Percentiles rank a stretch among this genome's conserved stretches.
Conservation (phyloP, 352 stramenopile species). For the Pythium plurisporium region DNA sequence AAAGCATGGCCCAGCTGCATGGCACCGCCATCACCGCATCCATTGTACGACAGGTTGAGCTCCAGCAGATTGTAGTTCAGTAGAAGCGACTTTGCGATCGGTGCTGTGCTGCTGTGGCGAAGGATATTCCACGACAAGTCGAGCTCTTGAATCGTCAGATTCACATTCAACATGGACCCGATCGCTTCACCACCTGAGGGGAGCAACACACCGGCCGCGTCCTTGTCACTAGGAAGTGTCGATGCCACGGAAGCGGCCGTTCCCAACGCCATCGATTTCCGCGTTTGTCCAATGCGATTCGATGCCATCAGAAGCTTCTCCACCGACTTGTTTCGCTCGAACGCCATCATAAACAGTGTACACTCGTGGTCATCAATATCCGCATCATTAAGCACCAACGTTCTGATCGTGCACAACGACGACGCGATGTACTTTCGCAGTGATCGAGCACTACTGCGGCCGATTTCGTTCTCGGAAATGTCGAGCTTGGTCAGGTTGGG, state of each 20-base stretch:
- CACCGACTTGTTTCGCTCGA: constrained; percentile 76
- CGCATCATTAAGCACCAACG: constrained; percentile 47
- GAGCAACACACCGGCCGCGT: constrained; percentile 29
- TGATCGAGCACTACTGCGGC: constrained; percentile 32
- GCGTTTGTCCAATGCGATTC: constrained; percentile 70
- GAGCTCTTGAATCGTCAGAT: constrained; percentile 60
- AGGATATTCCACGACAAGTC: constrained; percentile 88
- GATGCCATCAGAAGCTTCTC: constrained; percentile 50
- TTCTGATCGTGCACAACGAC: constrained; percentile 52
- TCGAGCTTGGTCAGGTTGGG: constrained; percentile 53
- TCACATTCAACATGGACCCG: constrained; percentile 75
- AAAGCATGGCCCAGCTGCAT: constrained; percentile 55
- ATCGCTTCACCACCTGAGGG: constrained; percentile 69
- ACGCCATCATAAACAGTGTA: constrained; percentile 56
- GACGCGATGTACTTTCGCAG: constrained; percentile 63
- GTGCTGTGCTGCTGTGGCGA: constrained; percentile 28
- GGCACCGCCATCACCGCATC: constrained; percentile 45
- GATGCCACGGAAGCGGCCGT: neutral
- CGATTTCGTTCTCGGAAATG: constrained; percentile 60
- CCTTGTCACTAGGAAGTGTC: constrained; percentile 22
- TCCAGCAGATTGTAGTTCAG: constrained; percentile 64
- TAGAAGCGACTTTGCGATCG: constrained; percentile 47
- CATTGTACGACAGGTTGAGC: constrained; percentile 66
- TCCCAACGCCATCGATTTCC: constrained; percentile 17
- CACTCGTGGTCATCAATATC: constrained; percentile 66